These are phyloP conservation scores for Saccharum hybrid DNA, from an alignment of 202 grass and related monocot species.

Conservation along the genomic window DNA sequence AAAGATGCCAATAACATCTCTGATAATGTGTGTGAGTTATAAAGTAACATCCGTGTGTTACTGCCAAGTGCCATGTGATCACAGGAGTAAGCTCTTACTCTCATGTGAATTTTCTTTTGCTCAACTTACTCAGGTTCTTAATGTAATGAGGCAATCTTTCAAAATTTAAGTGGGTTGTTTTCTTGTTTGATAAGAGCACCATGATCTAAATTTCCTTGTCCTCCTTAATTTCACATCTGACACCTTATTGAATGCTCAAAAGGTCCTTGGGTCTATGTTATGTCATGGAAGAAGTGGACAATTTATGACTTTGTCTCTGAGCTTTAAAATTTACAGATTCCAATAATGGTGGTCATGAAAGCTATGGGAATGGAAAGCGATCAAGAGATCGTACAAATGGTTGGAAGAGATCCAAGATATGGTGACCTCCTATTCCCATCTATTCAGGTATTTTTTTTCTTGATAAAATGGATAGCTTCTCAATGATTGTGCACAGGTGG, in stretches of 20 bases:
- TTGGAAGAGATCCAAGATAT: conserved; percentile 93
- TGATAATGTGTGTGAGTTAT: background rate
- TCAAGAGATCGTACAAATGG: conserved; percentile 95
- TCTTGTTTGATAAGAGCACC: conserved; percentile 10
- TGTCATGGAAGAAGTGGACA: conserved; percentile 17
- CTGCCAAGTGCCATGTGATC: background rate
- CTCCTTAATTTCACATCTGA: conserved; percentile 16
- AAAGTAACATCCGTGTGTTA: background rate
- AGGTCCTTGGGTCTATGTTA: conserved; percentile 10
- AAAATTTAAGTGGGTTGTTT: background rate
- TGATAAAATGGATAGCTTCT: conserved; percentile 2
- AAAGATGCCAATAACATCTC: background rate
- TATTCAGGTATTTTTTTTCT: conserved; percentile 71
- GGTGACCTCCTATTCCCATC: conserved; percentile 79
- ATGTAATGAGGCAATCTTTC: background rate
- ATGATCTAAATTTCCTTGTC: conserved; percentile 34
- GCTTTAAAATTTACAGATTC: conserved; percentile 65
- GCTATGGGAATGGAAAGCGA: conserved; percentile 98
- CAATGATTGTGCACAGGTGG: conserved; percentile 29
- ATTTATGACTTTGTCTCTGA: conserved; percentile 41
- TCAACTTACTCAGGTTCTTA: background rate
- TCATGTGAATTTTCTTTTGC: background rate
- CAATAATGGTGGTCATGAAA: conserved; percentile 97
- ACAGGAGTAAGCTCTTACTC: background rate
- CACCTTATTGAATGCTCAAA: background rate